These are phyloP conservation scores for Hsuehochloa calcarea DNA, from an alignment of 176 grass and related monocot species.

Conservation along the genomic window DNA sequence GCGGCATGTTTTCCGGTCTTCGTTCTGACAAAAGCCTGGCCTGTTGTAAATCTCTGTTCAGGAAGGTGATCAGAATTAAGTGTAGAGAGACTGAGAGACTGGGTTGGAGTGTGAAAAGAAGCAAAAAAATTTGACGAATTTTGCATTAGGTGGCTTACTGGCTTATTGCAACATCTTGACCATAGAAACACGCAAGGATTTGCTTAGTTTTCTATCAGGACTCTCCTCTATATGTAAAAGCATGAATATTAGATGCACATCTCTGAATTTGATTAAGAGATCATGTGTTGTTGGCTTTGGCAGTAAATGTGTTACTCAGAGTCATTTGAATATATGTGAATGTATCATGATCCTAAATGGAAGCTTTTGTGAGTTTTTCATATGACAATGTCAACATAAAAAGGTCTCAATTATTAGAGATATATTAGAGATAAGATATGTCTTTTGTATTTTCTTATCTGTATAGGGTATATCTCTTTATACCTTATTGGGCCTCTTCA, in stretches of 20 bases:
- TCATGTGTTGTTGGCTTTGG: neutral
- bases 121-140: neutral
- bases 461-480: too few species aligned
- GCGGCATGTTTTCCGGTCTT: neutral
- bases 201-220: neutral
- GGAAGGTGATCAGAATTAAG: neutral
- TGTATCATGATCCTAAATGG: neutral
- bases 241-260: neutral
- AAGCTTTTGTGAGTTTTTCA: neutral
- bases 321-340: neutral
- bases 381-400: neutral
- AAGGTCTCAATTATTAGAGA: too few species aligned
- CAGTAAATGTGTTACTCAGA: neutral
- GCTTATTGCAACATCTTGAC: neutral
- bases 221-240: neutral
- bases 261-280: neutral
- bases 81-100: neutral
- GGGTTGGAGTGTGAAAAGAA: neutral
- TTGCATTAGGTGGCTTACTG: neutral
- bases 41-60: neutral
- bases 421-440: too few species aligned
- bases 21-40: neutral
- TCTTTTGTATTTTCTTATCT: too few species aligned
- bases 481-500: too few species aligned
- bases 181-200: neutral